phyloP scores from a whole-genome alignment of 2,329 filamentous ascomycete genomes.

The Fusarium sp. region DNA sequence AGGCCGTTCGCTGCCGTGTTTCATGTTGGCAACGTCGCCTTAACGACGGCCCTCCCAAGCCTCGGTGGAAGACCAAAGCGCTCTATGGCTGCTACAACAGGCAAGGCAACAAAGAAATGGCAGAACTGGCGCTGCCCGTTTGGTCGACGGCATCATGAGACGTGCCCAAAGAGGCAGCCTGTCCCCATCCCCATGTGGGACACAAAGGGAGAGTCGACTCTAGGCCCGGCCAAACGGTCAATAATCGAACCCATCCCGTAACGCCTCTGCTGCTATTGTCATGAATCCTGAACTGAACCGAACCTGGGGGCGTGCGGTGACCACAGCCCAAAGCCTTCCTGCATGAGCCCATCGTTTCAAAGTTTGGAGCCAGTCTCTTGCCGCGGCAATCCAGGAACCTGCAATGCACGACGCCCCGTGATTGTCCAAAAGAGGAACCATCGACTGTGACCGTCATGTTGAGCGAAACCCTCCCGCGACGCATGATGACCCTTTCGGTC shows the following conservation, averaged over 20 bases:
- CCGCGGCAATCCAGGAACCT: conserved; percentile 16
- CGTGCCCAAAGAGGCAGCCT: not conserved
- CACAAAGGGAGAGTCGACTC: not conserved
- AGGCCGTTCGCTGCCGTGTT: conserved; percentile 24
- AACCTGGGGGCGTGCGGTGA: not conserved
- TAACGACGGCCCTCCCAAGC: conserved; percentile 9
- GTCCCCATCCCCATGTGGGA: not conserved
- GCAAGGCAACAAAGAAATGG: not conserved
- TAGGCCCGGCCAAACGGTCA: conserved; percentile 1
- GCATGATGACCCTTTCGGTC: not conserved
- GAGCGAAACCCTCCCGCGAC: not conserved
- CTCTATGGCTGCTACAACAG: conserved; percentile 6
- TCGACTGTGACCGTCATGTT: not conserved
- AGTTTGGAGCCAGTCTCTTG: conserved; percentile 2
- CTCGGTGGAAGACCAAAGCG: conserved; percentile 5
- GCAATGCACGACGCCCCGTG: conserved; percentile 1
- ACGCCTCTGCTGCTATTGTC: not conserved
- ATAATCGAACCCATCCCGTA: conserved; percentile 1
- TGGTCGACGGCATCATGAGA: not conserved
- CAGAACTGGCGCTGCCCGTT: not conserved
- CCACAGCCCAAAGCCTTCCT: not conserved
- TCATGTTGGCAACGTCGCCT: conserved; percentile 22
- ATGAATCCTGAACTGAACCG: not conserved
- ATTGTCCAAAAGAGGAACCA: not conserved
- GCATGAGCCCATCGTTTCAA: not conserved